Conservation (phyloP, 768 basidiomycete species). For the Russula abietina region DNA sequence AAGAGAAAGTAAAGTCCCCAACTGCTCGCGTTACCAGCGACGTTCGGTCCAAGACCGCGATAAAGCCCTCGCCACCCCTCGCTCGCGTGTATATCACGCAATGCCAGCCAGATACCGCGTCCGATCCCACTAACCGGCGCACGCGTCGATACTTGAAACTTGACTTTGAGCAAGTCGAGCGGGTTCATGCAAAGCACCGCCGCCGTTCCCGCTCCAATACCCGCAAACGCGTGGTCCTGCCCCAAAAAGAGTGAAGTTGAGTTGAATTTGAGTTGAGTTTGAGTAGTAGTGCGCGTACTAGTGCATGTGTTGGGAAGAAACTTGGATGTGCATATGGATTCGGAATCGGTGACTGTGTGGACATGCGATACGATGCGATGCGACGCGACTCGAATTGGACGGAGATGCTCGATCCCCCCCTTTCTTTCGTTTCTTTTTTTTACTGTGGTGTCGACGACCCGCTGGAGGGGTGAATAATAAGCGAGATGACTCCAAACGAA, state of each 20-base stretch:
- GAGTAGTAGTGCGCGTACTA: conserved; percentile 25
- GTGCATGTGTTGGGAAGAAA: conserved; percentile 29
- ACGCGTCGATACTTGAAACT: conserved; percentile 80
- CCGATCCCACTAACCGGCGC: conserved; percentile 56
- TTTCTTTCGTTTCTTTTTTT: too few species aligned
- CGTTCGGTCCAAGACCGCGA: conserved; percentile 82
- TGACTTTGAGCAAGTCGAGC: conserved; percentile 90
- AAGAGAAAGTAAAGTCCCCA: conserved; percentile 99
- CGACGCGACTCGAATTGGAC: background rate
- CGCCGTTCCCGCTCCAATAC: conserved; percentile 86
- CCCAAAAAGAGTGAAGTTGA: background rate
- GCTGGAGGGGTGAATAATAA: too few species aligned
- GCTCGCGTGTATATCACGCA: conserved; percentile 63
- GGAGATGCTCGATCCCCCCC: background rate
- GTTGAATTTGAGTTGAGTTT: too few species aligned
- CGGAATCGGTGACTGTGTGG: background rate
- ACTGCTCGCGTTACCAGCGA: conserved; percentile 90
- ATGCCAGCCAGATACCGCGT: conserved; percentile 66
- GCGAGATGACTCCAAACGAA: too few species aligned
- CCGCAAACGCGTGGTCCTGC: conserved; percentile 93
- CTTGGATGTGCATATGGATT: conserved; percentile 22
- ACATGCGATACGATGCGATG: conserved; percentile 6
- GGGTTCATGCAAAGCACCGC: conserved; percentile 97
- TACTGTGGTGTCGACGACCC: too few species aligned
- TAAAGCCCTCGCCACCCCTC: conserved; percentile 86